phyloP scores from a whole-genome alignment of 2,329 filamentous ascomycete species.

The Ceratocystiopsis brevicomis region DNA sequence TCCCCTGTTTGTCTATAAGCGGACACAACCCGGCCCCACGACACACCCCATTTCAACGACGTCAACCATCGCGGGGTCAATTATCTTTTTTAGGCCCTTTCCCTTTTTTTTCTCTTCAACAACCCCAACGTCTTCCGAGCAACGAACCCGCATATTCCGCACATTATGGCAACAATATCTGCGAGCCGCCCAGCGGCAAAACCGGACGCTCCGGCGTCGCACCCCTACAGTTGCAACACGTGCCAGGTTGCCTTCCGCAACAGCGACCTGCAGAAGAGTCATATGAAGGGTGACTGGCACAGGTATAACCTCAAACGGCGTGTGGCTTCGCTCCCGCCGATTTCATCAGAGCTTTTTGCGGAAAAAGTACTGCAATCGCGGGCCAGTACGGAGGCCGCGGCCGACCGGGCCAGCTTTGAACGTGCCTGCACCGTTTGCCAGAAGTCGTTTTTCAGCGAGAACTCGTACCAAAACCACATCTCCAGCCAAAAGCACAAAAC shows the following conservation, averaged over 20 bases:
- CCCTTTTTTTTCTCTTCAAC: no score
- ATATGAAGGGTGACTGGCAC: conserved; percentile 99
- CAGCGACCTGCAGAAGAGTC: conserved; percentile 76
- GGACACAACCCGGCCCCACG: no score
- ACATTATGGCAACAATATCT: conserved; percentile 30
- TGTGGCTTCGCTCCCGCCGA: conserved; percentile 74
- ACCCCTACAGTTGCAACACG: conserved; percentile 96
- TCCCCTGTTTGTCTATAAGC: no score
- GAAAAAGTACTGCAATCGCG: conserved; percentile 91
- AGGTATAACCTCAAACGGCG: conserved; percentile 93
- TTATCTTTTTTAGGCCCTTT: no score
- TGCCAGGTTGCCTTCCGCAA: conserved; percentile 94
- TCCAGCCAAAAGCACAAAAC: conserved; percentile 77
- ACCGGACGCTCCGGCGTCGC: conserved; percentile 28
- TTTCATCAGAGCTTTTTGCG: conserved; percentile 80
- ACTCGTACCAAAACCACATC: conserved; percentile 84
- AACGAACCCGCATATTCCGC: background rate
- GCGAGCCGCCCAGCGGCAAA: conserved; percentile 17
- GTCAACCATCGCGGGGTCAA: no score
- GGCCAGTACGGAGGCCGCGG: conserved; percentile 64
- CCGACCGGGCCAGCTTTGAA: conserved; percentile 76
- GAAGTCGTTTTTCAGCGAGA: conserved; percentile 92
- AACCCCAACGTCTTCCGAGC: no score
- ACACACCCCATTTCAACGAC: no score
- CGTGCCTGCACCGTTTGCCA: conserved; percentile 64